Evolutionary conservation across 352 stramenopile species (phyloP), one percentile per base, ranked within the genome.

Genomic region (Phytopythium litorale): DNA sequence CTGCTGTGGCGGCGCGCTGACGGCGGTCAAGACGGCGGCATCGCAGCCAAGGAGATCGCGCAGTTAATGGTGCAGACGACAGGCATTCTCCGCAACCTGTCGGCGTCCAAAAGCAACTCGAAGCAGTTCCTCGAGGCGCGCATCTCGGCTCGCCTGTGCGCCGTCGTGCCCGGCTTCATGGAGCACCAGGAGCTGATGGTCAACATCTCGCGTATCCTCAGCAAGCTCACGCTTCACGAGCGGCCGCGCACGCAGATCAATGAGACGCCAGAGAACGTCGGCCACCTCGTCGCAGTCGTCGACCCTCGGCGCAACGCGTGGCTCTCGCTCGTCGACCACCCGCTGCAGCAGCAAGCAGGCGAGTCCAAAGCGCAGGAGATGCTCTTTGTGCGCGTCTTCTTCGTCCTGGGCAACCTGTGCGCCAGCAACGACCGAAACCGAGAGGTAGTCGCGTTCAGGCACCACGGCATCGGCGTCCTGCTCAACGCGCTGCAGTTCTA

Each of bases 391-490:
- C 87, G 89, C 13, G 70, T 91, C 25, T 88, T 87, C 59, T 96
- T 96, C 59, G 71, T 87, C 37, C 69, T 96, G 1, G 89, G 88
- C 1, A 97, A 97, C 61, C 66, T 96, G n/a, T 96, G 87, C 56
- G 87, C 89, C 25, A 78, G 74, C 3, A 96, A 95, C 56, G 88
- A 96, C 43, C 73, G 76, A 43, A 96, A 93, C 52, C 79, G 88
- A 9, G 52, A 65, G 0, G 62, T 79, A 25, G 54, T 96, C 19
- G 73, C 65, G 0, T 55, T 71, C 13, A 63, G 79, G 0, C 67
- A 70, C 9, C 64, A 57, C 1, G 81, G 76, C 0, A 46, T 81
- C 8, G 25, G 62, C 0, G 50, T 74, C 6, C 60, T 96, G 21
- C 55, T 93, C 12, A 49, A 73, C 19, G 62, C 66, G 1, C 51